Percentiles rank a stretch among this genome's conserved stretches.
Conservation (phyloP, 148 eudicot genomes). For the Linanthus parryae region DNA sequence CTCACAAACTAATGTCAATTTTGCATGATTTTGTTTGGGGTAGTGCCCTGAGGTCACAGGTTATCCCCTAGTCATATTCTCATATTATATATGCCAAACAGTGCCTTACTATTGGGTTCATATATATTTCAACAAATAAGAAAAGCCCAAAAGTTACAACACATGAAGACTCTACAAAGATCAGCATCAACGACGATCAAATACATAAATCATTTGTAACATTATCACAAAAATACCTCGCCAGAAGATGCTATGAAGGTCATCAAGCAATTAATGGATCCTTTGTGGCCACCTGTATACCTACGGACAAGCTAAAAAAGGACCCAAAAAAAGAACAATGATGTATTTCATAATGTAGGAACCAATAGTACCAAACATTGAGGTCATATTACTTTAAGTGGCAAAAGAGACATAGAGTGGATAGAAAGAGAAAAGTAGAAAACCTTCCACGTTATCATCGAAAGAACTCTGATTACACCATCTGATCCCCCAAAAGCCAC, state of each 20-base stretch:
- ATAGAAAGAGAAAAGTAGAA: slow-evolving; percentile 5
- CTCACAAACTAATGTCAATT: no score
- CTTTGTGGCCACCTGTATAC: slow-evolving; percentile 98
- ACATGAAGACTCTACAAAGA: neutral
- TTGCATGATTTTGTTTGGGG: no score
- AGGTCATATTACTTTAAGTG: no score
- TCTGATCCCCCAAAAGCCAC: slow-evolving; percentile 99
- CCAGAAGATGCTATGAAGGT: slow-evolving; percentile 90
- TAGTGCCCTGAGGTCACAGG: no score
- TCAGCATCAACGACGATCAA: neutral
- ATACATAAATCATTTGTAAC: neutral
- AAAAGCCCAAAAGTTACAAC: neutral
- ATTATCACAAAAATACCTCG: slow-evolving; percentile 43
- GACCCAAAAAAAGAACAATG: slow-evolving; percentile 15
- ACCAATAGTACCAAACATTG: no score
- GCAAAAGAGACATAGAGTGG: neutral
- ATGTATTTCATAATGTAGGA: slow-evolving; percentile 1
- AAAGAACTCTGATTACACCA: slow-evolving; percentile 95
- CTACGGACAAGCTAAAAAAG: slow-evolving; percentile 86
- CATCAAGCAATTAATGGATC: slow-evolving; percentile 87
- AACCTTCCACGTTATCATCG: slow-evolving; percentile 98
- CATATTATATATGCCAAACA: no score
- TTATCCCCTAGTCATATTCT: no score
- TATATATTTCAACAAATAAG: no score
- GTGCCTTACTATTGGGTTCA: no score